Conservation (phyloP, 1,284 basidiomycete species). For the Agaricales sp. region DNA sequence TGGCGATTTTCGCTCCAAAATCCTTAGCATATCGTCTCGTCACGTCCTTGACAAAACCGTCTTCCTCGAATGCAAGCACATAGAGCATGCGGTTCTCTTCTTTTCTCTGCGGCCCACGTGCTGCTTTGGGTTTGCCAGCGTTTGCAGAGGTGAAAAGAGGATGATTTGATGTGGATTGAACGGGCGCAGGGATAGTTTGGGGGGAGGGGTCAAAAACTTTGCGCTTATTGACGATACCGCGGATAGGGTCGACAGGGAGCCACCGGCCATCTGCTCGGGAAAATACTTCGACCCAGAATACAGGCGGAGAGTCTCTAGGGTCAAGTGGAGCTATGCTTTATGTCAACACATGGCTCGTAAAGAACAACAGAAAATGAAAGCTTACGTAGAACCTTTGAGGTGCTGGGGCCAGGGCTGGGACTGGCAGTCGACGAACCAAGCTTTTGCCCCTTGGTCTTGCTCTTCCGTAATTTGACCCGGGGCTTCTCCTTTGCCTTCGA, state of each 20-base stretch:
- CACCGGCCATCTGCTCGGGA: constrained; percentile 86
- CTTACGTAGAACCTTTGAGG: background rate
- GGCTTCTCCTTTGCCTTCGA: too few species aligned
- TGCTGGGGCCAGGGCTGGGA: too few species aligned
- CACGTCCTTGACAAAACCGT: constrained; percentile 67
- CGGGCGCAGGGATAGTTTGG: constrained; percentile 10
- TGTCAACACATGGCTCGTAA: too few species aligned
- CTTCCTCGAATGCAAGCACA: constrained; percentile 92
- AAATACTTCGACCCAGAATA: constrained; percentile 98
- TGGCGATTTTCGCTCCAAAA: constrained; percentile 76
- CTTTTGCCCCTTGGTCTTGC: too few species aligned
- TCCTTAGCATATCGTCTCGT: constrained; percentile 75
- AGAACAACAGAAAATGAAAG: background rate
- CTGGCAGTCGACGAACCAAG: too few species aligned
- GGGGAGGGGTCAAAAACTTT: constrained; percentile 75
- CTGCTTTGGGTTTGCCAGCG: constrained; percentile 13
- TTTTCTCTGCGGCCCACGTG: constrained; percentile 18
- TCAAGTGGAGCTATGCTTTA: constrained; percentile 28
- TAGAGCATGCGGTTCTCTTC: constrained; percentile 86
- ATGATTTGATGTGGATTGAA: constrained; percentile 11
- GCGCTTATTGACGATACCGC: constrained; percentile 71
- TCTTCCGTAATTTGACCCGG: too few species aligned
- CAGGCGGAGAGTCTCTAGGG: constrained; percentile 65
- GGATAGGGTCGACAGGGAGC: constrained; percentile 89
- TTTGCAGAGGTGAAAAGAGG: constrained; percentile 21